These are phyloP conservation scores for Sporormia fimetaria DNA, from an alignment of 495 filamentous ascomycete genomes.

Conservation along the genomic window DNA sequence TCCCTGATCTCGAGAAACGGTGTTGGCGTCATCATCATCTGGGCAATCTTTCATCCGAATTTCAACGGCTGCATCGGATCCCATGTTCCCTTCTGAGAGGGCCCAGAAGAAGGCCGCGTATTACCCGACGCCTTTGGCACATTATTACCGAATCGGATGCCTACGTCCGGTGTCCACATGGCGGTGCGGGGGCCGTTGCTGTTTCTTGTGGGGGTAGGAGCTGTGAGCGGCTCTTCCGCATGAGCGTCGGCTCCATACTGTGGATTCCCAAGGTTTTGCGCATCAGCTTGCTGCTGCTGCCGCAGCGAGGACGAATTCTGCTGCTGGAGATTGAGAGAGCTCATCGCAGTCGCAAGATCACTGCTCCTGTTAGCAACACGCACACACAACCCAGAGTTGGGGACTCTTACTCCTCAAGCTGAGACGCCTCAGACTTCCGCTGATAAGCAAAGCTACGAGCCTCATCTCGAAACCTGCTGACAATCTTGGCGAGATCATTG, in stretches of 20 bases:
- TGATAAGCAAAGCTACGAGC: constrained; percentile 67
- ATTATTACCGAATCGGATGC: constrained; percentile 54
- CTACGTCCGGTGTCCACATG: constrained; percentile 69
- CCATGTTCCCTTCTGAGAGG: constrained; percentile 24
- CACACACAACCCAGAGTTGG: neutral
- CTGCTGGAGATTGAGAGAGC: constrained; percentile 46
- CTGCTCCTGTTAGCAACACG: constrained; percentile 30
- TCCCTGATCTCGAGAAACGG: too few species aligned
- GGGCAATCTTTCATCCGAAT: too few species aligned
- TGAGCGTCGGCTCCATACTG: constrained; percentile 20
- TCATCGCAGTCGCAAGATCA: constrained; percentile 55
- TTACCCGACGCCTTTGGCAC: constrained; percentile 10
- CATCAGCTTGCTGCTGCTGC: constrained; percentile 28
- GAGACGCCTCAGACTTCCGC: constrained; percentile 66
- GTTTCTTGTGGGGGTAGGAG: constrained; percentile 28
- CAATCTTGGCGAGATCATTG: constrained; percentile 82
- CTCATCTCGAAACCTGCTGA: constrained; percentile 66
- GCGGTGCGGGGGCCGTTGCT: constrained; percentile 25
- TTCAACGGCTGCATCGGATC: constrained; percentile 21
- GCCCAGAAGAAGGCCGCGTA: constrained; percentile 10
- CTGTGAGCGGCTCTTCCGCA: constrained; percentile 22
- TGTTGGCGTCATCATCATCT: too few species aligned
- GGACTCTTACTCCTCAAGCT: constrained; percentile 54
- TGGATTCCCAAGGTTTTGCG: constrained; percentile 28
- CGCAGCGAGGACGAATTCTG: constrained; percentile 28